Conservation (phyloP, 352 stramenopile genomes). For the Phytopythium chamaehyphon region DNA sequence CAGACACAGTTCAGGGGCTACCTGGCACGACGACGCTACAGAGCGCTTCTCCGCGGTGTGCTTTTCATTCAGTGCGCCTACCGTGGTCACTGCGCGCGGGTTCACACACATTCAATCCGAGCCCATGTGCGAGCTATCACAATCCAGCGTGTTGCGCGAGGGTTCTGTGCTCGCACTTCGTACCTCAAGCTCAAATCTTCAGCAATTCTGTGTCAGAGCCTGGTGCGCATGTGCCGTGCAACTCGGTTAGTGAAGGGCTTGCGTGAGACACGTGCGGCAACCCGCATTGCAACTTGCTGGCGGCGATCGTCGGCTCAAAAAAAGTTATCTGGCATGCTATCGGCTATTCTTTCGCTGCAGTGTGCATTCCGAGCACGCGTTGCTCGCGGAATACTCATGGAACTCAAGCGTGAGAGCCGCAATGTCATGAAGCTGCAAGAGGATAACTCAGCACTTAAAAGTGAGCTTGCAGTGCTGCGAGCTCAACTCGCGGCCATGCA, state of each 20-base stretch:
- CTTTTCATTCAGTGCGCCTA: constrained; percentile 41
- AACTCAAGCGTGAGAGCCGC: constrained; percentile 56
- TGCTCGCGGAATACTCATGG: constrained; percentile 34
- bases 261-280: constrained; percentile 45
- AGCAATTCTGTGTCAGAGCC: constrained; percentile 46
- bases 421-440: constrained; percentile 72
- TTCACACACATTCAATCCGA: constrained; percentile 39
- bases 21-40: constrained; percentile 31
- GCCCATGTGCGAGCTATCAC: constrained; percentile 29
- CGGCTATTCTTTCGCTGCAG: constrained; percentile 44
- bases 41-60: constrained; percentile 23
- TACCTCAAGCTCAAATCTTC: constrained; percentile 35
- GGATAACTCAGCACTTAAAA: constrained; percentile 71
- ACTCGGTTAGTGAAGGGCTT: constrained; percentile 24
- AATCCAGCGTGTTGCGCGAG: constrained; percentile 28
- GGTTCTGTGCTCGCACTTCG: constrained; percentile 29
- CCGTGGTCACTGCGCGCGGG: constrained; percentile 29
- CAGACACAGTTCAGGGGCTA: constrained; percentile 56
- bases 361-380: constrained; percentile 38
- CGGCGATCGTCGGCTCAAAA: constrained; percentile 23
- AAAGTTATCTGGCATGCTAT: constrained; percentile 25
- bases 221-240: constrained; percentile 38
- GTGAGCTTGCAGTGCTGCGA: constrained; percentile 50
- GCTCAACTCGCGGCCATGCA: constrained; percentile 53
- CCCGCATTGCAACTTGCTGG: constrained; percentile 34